Base-by-base conservation (phyloP, 768 basidiomycete species). In the Rhodotorula kratochvilovae region DNA sequence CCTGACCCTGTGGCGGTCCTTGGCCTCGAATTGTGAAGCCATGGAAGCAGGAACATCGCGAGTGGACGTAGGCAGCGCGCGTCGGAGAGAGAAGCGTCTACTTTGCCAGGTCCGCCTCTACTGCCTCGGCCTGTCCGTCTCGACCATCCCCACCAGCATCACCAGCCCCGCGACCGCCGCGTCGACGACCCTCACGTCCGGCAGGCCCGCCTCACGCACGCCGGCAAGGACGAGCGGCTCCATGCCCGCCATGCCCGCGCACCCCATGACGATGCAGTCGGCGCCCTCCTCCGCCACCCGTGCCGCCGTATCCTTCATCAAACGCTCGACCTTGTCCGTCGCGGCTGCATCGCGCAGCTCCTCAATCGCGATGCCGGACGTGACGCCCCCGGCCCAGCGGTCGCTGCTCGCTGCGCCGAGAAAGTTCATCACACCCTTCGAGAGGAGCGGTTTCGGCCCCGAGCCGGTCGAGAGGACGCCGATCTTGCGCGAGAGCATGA, bases 211-310 rank as follows among this genome's bases (percentile, higher is more conserved):
- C 33, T 70, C 70, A 16, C 71, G 25, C 10, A 70, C 74, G 6
- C 71, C 74, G 2, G 60, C 50, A n/a, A 8, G 55, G 25, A 76
- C 71, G 25, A 64, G 57, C 33, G 11, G 21, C 59, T 76, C 74
- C 74, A 76, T 76, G 0, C 74, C 74, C 0, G 71, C 68, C 66
- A 75, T 72, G 1, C 74, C 74, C 2, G 70, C 74, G 42, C 74
- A 77, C 0, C 76, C 76, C 62, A 77, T 45, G 21, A 77, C 61
- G 56, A 77, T 66, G 17, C 55, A 55, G 29, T 71, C 67, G 2
- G 76, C 72, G 43, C 71, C 74, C 42, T 43, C 64, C 57, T 4
- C 15, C 27, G 64, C 70, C 5, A 70, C 65, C 42, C 66, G 65
- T 16, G 58, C 73, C 43, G 68, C 68, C 5, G 65, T 66, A 50